Percentiles rank a stretch among this genome's conserved stretches.
Evolutionary conservation across 208 protist species (phyloP).

Genomic region (Trypanosoma theileri): DNA sequence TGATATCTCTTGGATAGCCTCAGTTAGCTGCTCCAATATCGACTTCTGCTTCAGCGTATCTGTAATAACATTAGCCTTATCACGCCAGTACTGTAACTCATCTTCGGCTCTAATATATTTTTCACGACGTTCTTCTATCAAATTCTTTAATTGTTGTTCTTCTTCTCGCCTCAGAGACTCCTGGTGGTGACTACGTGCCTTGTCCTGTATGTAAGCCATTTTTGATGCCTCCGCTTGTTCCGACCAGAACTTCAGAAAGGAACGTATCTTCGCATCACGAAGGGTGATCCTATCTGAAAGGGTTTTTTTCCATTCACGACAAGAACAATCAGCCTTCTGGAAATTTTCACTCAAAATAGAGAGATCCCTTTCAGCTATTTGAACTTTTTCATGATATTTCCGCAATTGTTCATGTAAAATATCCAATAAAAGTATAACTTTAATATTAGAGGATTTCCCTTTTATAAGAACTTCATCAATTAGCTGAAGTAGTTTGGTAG

Average conservation of each 20-base stretch:
- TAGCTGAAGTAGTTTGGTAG: constrained; percentile 5
- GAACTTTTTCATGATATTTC: constrained; percentile 35
- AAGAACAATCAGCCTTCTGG: constrained; percentile 28
- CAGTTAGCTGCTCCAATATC: constrained; percentile 9
- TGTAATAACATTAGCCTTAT: constrained; percentile 26
- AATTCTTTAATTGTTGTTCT: constrained; percentile 23
- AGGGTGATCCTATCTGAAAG: constrained; percentile 37
- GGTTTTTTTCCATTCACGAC: constrained; percentile 15
- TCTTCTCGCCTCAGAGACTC: constrained; percentile 20
- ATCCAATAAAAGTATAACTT: constrained; percentile 12
- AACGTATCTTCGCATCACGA: constrained; percentile 39
- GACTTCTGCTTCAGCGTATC: constrained; percentile 3
- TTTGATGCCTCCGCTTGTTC: constrained; percentile 27
- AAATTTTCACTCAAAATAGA: constrained; percentile 24
- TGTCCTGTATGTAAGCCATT: constrained; percentile 35
- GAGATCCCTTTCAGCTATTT: constrained; percentile 31
- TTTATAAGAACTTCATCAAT: constrained; percentile 8
- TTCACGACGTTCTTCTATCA: constrained; percentile 29
- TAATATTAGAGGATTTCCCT: background rate
- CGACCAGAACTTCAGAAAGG: constrained; percentile 43
- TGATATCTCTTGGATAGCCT: constrained; percentile 9
- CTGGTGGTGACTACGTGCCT: constrained; percentile 24
- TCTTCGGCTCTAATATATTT: constrained; percentile 34
- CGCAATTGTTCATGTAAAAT: constrained; percentile 24
- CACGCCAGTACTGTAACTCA: constrained; percentile 19